Evolutionary conservation across 2,329 filamentous ascomycete genomes (phyloP), one percentile per base, ranked within the genome.

Genomic region (Cladosporium sp.): DNA sequence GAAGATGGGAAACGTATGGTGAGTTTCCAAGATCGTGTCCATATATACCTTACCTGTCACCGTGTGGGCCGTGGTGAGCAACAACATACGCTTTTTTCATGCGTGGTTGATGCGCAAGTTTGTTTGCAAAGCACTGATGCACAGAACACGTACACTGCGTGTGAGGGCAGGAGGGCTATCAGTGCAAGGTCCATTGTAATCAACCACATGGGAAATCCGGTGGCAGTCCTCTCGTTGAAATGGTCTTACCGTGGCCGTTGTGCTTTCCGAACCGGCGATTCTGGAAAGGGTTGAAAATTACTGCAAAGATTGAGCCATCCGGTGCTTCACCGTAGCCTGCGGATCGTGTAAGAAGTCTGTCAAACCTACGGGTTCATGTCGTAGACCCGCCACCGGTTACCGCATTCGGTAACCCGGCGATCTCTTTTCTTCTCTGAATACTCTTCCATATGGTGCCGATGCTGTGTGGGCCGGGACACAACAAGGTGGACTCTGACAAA

Each of bases 121-220:
- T 47, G 42, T 20, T 17, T 15, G 40, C 5, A 37, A 49, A 40
- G 54, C 54, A 56, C 34, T 28, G 42, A 56, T 49, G 17, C 34
- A 49, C 36, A 49, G 11, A 34, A 34, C 30, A 34, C 30, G 30
- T 34, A 25, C 25, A 25, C 25, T 25, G 6, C 25, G 25, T 25
- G 25, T 25, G 25, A 25, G 25, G 37, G 19, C 43, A 19, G 30
- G 14, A 38, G 28, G 28, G 5, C 19, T 38, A 30, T 39, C 14
- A 17, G 28, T 49, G n/a, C 22, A 56, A 20, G 42, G 19, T 22
- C 54, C 54, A 43, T 56, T 56, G n/a, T 43, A 47, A 28, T n/a
- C 42, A n/a, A 38, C 54, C 28, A 9, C 39, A 28, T 56, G 42
- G 54, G 42, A 34, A 49, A 49, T 47, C 54, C 54, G 42, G 20